These are phyloP conservation scores for Yarrowia galli DNA, from an alignment of 1,139 yeast species.

Conservation along the genomic window DNA sequence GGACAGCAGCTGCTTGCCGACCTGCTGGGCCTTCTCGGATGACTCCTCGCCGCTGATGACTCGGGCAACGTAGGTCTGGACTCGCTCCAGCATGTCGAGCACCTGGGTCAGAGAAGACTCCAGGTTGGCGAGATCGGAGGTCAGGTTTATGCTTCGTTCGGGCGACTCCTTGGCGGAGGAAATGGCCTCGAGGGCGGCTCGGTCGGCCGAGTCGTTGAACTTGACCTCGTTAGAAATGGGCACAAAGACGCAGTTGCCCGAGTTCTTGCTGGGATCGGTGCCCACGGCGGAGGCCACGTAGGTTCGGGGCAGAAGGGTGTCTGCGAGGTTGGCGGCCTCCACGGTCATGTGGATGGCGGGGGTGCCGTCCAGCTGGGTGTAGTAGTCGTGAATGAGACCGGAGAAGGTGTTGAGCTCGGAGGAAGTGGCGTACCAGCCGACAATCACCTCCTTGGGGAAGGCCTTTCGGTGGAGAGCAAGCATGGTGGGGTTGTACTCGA, in stretches of 20 bases:
- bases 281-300: slow-evolving; percentile 84
- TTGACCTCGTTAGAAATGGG: slow-evolving; percentile 76
- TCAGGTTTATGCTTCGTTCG: slow-evolving; percentile 50
- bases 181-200: slow-evolving; percentile 50
- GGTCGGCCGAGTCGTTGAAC: slow-evolving; percentile 64
- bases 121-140: slow-evolving; percentile 59
- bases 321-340: slow-evolving; percentile 48
- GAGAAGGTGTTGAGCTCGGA: slow-evolving; percentile 73
- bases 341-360: slow-evolving; percentile 83
- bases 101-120: slow-evolving; percentile 65
- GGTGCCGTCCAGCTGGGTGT: slow-evolving; percentile 62
- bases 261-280: slow-evolving; percentile 52
- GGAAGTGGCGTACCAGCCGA: slow-evolving; percentile 89
- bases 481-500: slow-evolving; percentile 76
- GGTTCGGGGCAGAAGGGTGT: slow-evolving; percentile 53
- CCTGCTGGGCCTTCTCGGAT: slow-evolving; percentile 56
- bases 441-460: slow-evolving; percentile 71
- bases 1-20: slow-evolving; percentile 73
- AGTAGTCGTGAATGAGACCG: slow-evolving; percentile 86
- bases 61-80: slow-evolving; percentile 57
- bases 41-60: slow-evolving; percentile 56
- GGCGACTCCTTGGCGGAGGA: slow-evolving; percentile 42
- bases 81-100: slow-evolving; percentile 62
- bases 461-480: slow-evolving; percentile 79
- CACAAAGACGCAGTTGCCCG: slow-evolving; percentile 77